phyloP scores from a whole-genome alignment of 2,329 filamentous ascomycete genomes.

The Epicoccum sorghinum region DNA sequence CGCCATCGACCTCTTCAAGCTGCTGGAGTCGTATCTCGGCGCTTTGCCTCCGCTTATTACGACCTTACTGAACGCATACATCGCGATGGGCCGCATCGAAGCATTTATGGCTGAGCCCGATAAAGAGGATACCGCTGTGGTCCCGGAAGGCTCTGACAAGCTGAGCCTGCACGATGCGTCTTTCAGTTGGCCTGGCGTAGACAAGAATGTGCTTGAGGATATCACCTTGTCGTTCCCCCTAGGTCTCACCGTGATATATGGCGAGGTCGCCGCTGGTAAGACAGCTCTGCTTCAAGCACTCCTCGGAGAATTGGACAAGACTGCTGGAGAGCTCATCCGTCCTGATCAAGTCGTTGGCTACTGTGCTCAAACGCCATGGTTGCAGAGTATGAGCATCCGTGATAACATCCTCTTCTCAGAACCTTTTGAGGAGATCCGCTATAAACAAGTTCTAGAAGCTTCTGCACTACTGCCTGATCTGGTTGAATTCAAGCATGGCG shows the following conservation, averaged over 20 bases:
- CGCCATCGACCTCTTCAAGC: constrained; percentile 77
- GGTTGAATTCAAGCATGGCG: constrained; percentile 66
- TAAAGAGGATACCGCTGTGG: constrained; percentile 61
- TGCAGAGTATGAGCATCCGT: constrained; percentile 72
- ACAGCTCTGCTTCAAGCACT: constrained; percentile 65
- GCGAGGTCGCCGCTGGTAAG: constrained; percentile 70
- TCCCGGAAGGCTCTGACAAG: constrained; percentile 42
- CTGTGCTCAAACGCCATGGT: constrained; percentile 70
- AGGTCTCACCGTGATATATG: constrained; percentile 66
- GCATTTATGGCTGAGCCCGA: constrained; percentile 86
- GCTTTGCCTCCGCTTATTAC: constrained; percentile 79
- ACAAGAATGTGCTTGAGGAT: constrained; percentile 60
- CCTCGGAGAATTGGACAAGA: constrained; percentile 64
- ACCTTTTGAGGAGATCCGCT: constrained; percentile 72
- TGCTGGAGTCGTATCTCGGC: constrained; percentile 75
- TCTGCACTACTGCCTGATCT: constrained; percentile 68
- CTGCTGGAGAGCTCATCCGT: constrained; percentile 57
- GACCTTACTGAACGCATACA: constrained; percentile 78
- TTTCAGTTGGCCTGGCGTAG: constrained; percentile 79
- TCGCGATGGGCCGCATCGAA: constrained; percentile 82
- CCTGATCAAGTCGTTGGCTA: constrained; percentile 66
- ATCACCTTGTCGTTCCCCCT: constrained; percentile 61
- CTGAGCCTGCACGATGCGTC: constrained; percentile 67
- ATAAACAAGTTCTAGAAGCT: constrained; percentile 69
- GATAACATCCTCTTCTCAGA: constrained; percentile 71